Conservation (phyloP, 371 early-diverging fungal species). For the Saksenaea oblongispora region DNA sequence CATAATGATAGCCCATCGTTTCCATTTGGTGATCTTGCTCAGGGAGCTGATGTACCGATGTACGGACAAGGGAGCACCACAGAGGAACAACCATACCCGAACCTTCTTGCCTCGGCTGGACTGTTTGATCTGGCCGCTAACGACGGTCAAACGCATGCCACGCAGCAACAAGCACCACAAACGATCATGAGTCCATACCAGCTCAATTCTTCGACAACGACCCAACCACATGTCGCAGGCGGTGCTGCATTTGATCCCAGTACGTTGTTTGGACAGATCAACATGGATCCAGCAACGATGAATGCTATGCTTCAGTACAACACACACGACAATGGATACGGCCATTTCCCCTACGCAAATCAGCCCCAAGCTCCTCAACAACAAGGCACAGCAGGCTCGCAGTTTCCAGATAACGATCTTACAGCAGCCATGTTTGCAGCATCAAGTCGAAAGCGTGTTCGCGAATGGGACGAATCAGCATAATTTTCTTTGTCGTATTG, state of each 20-base stretch:
- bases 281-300: slow-evolving; percentile 43
- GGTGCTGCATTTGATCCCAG: slow-evolving; percentile 18
- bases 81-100: background rate
- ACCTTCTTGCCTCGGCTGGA: slow-evolving; percentile 16
- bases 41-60: background rate
- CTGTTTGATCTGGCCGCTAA: background rate
- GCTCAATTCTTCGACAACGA: background rate
- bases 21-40: background rate
- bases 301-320: slow-evolving; percentile 31
- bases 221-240: slow-evolving; percentile 9
- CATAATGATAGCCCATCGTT: background rate
- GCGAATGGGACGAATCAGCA: slow-evolving; percentile 20
- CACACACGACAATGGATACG: background rate
- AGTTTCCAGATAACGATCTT: slow-evolving; percentile 14
- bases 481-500: slow-evolving; percentile 2
- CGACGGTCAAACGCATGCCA: slow-evolving; percentile 6
- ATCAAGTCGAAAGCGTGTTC: slow-evolving; percentile 34
- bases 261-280: slow-evolving; percentile 30
- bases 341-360: slow-evolving; percentile 6
- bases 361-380: slow-evolving; percentile 7
- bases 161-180: slow-evolving; percentile 12
- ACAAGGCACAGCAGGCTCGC: slow-evolving; percentile 7
- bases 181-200: background rate
- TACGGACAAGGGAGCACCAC: slow-evolving; percentile 1
- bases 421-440: slow-evolving; percentile 17